Base-by-base conservation (phyloP, 768 basidiomycete species). In the Astraeus odoratus region DNA sequence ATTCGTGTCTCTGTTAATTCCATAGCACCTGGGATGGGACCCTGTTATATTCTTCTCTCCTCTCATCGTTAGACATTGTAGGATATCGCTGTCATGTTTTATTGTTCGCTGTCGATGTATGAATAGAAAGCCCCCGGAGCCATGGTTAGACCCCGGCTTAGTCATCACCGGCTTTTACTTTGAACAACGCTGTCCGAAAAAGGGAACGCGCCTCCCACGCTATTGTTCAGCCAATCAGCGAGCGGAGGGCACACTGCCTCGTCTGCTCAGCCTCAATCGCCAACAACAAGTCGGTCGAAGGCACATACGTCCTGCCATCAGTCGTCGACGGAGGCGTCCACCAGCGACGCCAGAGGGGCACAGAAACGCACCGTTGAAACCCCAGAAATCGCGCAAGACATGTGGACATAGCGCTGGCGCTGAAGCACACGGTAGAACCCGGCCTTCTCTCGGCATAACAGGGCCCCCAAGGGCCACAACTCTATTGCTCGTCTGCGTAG, bases 351-450 rank as follows among this genome's bases (percentile, higher is more conserved):
- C 8, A 31, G 20, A 41, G 5, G 15, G 23, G 19, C 45, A 15
- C 26, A 6, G 35, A 42, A 40, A 39, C 23, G n/a, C 33, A 18
- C 42, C 31, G 31, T 16, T 8, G 16, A 46, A 46, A 39, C 27
- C 37, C 42, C 22, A 47, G 18, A 37, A 24, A 46, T 49, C 36
- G 45, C 44, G 25, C 33, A 46, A n/a, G 44, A 25, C 12, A 39
- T 37, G 25, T 41, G 39, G 12, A 19, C 13, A 19, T n/a, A 27
- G 26, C 27, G 35, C 49, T 42, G 53, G 51, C 60, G 63, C 60
- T 37, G 58, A 23, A 58, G 16, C 61, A n/a, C n/a, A 63, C 65
- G 61, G 63, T 56, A 65, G 53, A 63, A 63, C 57, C 58, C 48
- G 51, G 30, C 24, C 5, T 56, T 65, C 52, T 56, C 60, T 60